These are phyloP conservation scores for Morella rubra DNA, from an alignment of 306 rosid species.

Conservation along the genomic window DNA sequence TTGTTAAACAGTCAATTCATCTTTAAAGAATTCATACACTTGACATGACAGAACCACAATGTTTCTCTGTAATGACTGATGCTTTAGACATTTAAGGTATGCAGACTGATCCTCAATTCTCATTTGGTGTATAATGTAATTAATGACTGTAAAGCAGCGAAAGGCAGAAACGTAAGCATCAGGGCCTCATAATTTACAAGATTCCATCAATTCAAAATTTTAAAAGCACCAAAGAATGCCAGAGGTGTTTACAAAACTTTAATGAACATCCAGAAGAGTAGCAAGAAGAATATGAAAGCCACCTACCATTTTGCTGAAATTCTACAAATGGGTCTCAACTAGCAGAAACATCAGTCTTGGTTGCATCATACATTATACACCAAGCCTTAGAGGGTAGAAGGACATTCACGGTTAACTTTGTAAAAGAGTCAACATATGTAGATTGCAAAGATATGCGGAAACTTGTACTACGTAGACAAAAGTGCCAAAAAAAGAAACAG, in stretches of 20 bases:
- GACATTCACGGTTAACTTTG: neutral
- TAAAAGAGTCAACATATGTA: neutral
- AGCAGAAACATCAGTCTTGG: neutral
- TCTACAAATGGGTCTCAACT: neutral
- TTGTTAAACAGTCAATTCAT: neutral
- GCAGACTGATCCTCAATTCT: neutral
- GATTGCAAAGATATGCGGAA: neutral
- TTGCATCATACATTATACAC: neutral
- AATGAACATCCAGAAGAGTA: neutral
- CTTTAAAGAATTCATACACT: neutral
- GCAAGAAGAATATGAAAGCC: neutral
- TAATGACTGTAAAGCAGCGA: neutral
- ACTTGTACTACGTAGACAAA: neutral
- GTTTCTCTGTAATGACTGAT: neutral
- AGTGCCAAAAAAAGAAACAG: conserved; percentile 1
- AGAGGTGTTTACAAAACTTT: neutral
- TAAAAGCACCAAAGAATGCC: neutral
- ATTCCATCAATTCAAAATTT: neutral
- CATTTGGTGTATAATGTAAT: neutral
- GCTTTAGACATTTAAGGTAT: neutral
- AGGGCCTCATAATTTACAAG: neutral
- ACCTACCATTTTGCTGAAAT: neutral
- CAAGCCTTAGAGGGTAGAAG: neutral
- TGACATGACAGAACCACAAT: neutral
- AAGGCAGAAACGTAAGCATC: neutral